phyloP scores from a whole-genome alignment of 2,329 filamentous ascomycete genomes.

The Curvularia hawaiiensis region DNA sequence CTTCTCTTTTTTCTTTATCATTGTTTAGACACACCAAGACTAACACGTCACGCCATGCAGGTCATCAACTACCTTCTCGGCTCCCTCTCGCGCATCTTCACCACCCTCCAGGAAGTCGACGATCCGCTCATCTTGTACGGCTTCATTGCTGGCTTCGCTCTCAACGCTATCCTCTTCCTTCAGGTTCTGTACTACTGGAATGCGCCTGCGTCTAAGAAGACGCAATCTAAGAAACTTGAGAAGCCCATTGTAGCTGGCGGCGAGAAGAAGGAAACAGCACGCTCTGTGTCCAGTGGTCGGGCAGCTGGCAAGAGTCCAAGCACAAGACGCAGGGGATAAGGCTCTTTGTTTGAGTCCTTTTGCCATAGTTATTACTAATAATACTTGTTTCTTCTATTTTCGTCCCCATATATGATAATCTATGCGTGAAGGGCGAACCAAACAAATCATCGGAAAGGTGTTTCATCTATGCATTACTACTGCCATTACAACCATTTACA shows the following conservation, averaged over 20 bases:
- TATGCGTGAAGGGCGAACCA: neutral
- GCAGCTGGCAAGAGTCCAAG: slow-evolving; percentile 56
- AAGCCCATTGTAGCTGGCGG: slow-evolving; percentile 39
- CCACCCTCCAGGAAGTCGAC: slow-evolving; percentile 94
- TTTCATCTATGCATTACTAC: slow-evolving; percentile 25
- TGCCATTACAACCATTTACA: slow-evolving; percentile 23
- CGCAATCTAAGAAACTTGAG: slow-evolving; percentile 47
- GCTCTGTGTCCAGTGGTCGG: slow-evolving; percentile 45
- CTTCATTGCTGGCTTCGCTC: slow-evolving; percentile 86
- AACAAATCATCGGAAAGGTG: neutral
- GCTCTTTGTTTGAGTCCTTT: neutral
- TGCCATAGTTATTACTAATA: neutral
- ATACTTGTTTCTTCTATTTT: neutral
- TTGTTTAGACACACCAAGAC: too few species aligned
- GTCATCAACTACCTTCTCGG: slow-evolving; percentile 98
- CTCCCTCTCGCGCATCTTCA: slow-evolving; percentile 94
- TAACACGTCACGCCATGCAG: slow-evolving; percentile 52
- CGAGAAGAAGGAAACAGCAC: slow-evolving; percentile 38
- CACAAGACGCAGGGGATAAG: slow-evolving; percentile 60
- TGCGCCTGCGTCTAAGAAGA: slow-evolving; percentile 47
- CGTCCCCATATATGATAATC: too few species aligned
- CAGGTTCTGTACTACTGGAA: slow-evolving; percentile 99
- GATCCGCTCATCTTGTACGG: slow-evolving; percentile 96
- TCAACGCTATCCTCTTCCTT: slow-evolving; percentile 83
- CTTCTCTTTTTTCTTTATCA: too few species aligned